Percentiles rank a stretch among this genome's conserved stretches.
Conservation (phyloP, 495 filamentous ascomycete genomes). For the Aspergillus cristatus region DNA sequence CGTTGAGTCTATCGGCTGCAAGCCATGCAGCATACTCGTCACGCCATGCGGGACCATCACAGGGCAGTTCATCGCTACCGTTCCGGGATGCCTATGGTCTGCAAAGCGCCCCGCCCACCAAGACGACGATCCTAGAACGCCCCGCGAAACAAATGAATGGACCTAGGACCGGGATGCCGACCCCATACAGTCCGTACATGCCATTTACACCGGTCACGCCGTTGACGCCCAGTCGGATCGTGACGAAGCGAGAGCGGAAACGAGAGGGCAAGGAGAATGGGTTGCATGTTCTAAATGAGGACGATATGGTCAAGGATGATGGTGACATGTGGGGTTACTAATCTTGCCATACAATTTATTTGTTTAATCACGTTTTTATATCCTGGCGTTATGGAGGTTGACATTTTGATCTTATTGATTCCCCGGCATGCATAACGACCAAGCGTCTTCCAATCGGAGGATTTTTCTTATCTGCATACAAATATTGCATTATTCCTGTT, state of each 20-base stretch:
- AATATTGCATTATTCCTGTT: too few species aligned
- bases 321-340: constrained; percentile 48
- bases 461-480: too few species aligned
- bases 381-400: too few species aligned
- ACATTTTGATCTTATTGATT: background rate
- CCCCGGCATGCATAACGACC: background rate
- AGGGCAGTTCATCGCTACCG: constrained; percentile 35
- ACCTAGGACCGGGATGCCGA: constrained; percentile 68
- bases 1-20: constrained; percentile 27
- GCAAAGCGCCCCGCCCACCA: constrained; percentile 55
- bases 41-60: too few species aligned
- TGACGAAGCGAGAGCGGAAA: constrained; percentile 68
- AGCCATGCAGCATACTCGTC: constrained; percentile 14
- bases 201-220: constrained; percentile 83
- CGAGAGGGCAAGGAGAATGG: constrained; percentile 30
- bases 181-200: constrained; percentile 86
- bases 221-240: constrained; percentile 67
- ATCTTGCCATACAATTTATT: constrained; percentile 1
- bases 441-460: too few species aligned
- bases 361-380: background rate
- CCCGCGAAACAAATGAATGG: constrained; percentile 42
- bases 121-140: constrained; percentile 71
- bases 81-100: constrained; percentile 45
- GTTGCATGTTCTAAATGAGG: constrained; percentile 33
- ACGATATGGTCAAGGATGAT: constrained; percentile 43